Conservation (phyloP, 169 alveolate genomes). For the Pseudocohnilembus persalinus region DNA sequence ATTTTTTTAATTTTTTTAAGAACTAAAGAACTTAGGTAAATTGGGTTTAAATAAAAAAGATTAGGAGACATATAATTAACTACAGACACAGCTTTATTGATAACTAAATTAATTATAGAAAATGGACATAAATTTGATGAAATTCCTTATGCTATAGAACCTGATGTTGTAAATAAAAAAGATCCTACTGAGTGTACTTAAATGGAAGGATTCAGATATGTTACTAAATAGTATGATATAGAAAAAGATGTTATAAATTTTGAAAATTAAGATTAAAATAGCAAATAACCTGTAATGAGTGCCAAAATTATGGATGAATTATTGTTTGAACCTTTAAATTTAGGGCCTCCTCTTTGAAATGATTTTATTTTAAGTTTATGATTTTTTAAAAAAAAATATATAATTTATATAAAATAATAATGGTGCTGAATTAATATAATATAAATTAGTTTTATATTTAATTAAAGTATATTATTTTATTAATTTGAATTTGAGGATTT, state of each 20-base stretch:
- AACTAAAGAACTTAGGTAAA: slow-evolving; percentile 42
- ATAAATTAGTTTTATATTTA: too few species aligned
- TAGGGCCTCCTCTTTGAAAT: too few species aligned
- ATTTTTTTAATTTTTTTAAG: neutral
- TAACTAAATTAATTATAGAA: slow-evolving; percentile 34
- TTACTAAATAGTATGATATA: neutral
- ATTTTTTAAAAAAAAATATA: too few species aligned
- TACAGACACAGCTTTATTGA: slow-evolving; percentile 50
- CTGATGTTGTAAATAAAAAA: slow-evolving; percentile 12
- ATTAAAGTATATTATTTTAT: too few species aligned
- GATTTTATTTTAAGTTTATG: too few species aligned
- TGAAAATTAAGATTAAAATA: neutral
- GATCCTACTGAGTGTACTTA: slow-evolving; percentile 1
- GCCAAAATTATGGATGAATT: neutral
- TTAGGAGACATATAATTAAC: slow-evolving; percentile 45
- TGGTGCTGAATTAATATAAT: too few species aligned
- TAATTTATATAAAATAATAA: too few species aligned
- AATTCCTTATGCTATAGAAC: slow-evolving; percentile 23
- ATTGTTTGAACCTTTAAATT: neutral
- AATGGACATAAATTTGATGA: slow-evolving; percentile 20
- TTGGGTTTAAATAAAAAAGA: slow-evolving; percentile 27
- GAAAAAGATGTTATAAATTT: slow-evolving; percentile 10
- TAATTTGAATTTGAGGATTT: too few species aligned
- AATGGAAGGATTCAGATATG: slow-evolving; percentile 34
- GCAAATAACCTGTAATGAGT: neutral